These are phyloP conservation scores for Apophysomyces sp. DNA, from an alignment of 371 early-diverging fungal species.

Conservation along the genomic window DNA sequence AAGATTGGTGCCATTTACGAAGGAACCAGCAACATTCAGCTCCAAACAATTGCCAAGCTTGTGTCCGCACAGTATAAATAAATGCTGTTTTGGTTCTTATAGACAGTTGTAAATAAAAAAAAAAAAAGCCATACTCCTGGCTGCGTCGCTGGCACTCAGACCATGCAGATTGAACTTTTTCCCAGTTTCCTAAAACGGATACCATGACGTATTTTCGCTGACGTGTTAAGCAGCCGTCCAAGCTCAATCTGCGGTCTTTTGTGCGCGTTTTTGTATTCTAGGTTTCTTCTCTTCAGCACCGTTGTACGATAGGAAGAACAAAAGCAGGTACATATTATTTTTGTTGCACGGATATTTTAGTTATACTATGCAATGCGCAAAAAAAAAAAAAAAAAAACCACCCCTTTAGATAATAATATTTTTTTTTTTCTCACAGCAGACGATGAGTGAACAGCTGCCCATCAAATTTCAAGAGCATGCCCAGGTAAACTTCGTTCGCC, in stretches of 20 bases:
- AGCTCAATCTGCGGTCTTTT: too few species aligned
- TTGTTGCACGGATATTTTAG: not conserved
- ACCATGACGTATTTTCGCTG: not conserved
- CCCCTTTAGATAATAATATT: not conserved
- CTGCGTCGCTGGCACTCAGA: too few species aligned
- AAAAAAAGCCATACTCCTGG: too few species aligned
- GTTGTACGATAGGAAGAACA: not conserved
- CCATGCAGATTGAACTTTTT: too few species aligned
- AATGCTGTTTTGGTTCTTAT: not conserved
- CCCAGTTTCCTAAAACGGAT: not conserved
- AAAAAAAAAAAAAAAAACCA: not conserved
- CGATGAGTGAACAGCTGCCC: conserved; percentile 73
- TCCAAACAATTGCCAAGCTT: conserved; percentile 91
- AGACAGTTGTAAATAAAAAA: not conserved
- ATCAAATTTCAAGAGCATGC: conserved; percentile 94
- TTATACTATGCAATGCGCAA: not conserved
- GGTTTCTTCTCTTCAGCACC: not conserved
- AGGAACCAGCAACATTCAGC: conserved; percentile 91
- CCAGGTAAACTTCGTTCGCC: conserved; percentile 63
- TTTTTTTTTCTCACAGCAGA: not conserved
- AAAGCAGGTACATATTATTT: not conserved
- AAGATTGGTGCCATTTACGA: conserved; percentile 91
- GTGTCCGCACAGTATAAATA: conserved; percentile 59
- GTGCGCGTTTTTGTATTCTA: not conserved
- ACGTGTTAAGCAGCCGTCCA: too few species aligned